Base-by-base conservation (phyloP, 2,329 filamentous ascomycete species). In the Cytospora schulzeri region DNA sequence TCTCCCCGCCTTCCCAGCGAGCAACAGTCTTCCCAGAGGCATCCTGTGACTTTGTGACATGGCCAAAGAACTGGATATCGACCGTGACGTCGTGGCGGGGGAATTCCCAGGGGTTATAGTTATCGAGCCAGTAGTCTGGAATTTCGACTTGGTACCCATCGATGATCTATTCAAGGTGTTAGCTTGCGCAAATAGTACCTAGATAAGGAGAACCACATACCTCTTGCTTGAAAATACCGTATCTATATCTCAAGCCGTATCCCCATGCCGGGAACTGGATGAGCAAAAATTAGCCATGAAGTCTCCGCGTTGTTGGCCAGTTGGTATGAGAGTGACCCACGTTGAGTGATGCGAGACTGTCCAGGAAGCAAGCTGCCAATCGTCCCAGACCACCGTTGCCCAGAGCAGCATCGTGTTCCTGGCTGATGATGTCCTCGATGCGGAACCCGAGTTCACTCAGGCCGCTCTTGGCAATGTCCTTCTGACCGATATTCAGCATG, bases 91-190 rank as follows among this genome's bases (percentile, higher is more conserved):
- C 95, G 76, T 97, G 92, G 70, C 95, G 86, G 51, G 93, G 93
- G 73, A 98, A 99, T 76, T 99, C 95, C 95, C 95, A 99, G 0
- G 95, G 95, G 78, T 99, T 99, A 79, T 98, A 97, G 76, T 98
- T 95, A 24, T 33, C 53, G 5, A 99, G 87, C 95, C 95, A 99
- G 80, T 99, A 98, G 76, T 99, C 95, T 24, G 95, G 95, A 65
- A 98, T 91, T 75, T 99, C 95, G 69, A 99, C 93, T 78, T 99
- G 95, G 76, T 97, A 99, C 64, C 95, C 95, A 73, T 98, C 91
- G 66, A 97, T 89, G 72, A 99, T 19, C 51, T 61, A 24, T 4
- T 1, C 7, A 15, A 31, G 1, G 26, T 11, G 26, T 53, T 24
- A 53, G 51, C 26, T 9, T 19, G 17, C 26, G 24, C 4, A 29